These are phyloP conservation scores for Biscogniauxia sp. DNA, from an alignment of 2,329 filamentous ascomycete genomes.

Conservation along the genomic window DNA sequence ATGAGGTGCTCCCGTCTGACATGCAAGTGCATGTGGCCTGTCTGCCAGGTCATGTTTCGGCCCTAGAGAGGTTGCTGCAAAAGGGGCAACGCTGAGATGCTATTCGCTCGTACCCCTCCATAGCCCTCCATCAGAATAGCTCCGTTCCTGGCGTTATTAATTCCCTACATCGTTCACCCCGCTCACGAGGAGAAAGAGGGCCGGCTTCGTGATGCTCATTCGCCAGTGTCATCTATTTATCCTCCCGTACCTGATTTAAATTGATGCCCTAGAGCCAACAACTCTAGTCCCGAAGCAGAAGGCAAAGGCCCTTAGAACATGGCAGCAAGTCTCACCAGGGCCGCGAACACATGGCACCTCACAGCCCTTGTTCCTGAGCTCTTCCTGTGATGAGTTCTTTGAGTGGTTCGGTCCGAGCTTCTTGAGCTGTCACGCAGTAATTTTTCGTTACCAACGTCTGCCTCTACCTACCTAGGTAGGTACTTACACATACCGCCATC, in stretches of 20 bases:
- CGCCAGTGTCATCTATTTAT: conserved; percentile 13
- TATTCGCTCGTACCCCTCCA: not conserved
- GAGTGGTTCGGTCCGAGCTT: not conserved
- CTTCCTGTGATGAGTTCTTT: not conserved
- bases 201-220: conserved; percentile 14
- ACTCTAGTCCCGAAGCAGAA: not conserved
- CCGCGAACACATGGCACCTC: conserved; percentile 27
- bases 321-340: conserved; percentile 13
- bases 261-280: conserved; percentile 9
- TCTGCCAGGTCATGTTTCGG: conserved; percentile 8
- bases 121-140: not conserved
- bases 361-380: conserved; percentile 20
- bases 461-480: too few relatives aligned
- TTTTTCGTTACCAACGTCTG: not conserved
- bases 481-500: too few relatives aligned
- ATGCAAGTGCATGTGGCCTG: conserved; percentile 10
- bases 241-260: conserved; percentile 24
- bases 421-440: not conserved
- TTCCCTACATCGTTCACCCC: conserved; percentile 15
- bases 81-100: not conserved
- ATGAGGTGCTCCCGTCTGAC: conserved; percentile 8
- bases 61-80: conserved; percentile 1
- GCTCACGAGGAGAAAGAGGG: conserved; percentile 2
- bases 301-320: conserved; percentile 16
- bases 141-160: conserved; percentile 17